Conservation (phyloP, 208 protist genomes). For the Leishmania martiniquensis region DNA sequence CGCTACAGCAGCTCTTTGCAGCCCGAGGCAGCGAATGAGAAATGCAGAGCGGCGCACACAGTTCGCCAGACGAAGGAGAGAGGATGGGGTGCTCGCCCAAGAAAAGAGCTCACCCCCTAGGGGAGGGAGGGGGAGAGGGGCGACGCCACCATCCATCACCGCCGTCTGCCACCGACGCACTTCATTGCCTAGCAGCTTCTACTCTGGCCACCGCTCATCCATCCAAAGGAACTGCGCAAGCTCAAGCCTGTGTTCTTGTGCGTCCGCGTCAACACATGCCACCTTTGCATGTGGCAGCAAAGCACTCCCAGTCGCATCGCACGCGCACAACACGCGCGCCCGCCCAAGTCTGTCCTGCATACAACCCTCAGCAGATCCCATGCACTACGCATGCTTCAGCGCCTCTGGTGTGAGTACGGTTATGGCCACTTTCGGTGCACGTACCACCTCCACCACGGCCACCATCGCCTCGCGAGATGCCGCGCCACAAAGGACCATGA, state of each 20-base stretch:
- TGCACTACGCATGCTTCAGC: not conserved
- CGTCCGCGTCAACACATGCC: not conserved
- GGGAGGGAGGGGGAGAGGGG: too few relatives aligned
- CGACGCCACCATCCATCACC: not conserved
- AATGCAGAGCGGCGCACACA: not conserved
- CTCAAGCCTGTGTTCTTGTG: not conserved
- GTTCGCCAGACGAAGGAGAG: not conserved
- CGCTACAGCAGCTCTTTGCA: not conserved
- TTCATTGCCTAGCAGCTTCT: not conserved
- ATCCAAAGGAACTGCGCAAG: not conserved
- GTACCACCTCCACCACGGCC: conserved; percentile 20
- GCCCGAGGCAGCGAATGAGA: not conserved
- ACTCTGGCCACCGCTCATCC: not conserved
- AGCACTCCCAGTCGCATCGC: not conserved
- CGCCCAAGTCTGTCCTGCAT: not conserved
- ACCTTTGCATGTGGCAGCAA: not conserved
- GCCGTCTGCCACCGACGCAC: not conserved
- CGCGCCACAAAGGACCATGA: conserved; percentile 33
- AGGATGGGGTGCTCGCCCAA: not conserved
- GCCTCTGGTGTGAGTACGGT: conserved; percentile 11
- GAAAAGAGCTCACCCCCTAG: not conserved
- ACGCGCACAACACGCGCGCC: not conserved
- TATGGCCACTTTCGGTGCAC: conserved; percentile 6
- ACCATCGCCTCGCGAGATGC: conserved; percentile 17
- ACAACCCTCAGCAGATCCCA: not conserved